Evolutionary conservation across 441 rosid genomes (phyloP).

Genomic region (Gossypium schwendimanii): DNA sequence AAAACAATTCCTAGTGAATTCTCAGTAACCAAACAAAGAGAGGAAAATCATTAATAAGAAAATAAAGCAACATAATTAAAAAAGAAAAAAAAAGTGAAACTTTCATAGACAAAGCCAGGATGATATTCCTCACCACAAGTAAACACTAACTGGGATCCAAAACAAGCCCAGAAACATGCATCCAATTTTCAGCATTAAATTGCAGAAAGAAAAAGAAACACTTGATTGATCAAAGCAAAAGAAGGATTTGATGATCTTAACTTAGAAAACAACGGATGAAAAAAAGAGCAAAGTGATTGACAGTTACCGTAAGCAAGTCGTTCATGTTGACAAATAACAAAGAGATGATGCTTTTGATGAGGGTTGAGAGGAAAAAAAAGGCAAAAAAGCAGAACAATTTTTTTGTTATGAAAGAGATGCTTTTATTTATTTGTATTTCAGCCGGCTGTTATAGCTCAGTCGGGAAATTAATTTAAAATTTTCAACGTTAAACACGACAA

Average conservation of each 20-base stretch:
- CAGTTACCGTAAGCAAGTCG: slow-evolving; percentile 42
- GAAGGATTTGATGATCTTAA: neutral
- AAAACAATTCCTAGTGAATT: neutral
- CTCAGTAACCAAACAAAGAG: neutral
- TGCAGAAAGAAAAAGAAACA: neutral
- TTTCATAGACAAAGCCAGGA: neutral
- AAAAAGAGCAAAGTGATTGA: neutral
- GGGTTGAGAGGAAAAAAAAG: neutral
- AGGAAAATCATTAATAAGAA: neutral
- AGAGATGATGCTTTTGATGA: neutral
- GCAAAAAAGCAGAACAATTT: neutral
- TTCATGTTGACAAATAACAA: slow-evolving; percentile 29
- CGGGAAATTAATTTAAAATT: neutral
- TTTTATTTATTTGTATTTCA: neutral
- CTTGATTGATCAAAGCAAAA: neutral
- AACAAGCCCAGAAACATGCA: neutral
- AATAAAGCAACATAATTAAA: neutral
- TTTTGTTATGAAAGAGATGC: slow-evolving; percentile 2
- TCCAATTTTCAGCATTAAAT: neutral
- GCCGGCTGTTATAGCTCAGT: neutral
- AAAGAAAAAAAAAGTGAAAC: neutral
- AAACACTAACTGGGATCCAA: slow-evolving; percentile 2
- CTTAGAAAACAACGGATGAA: neutral
- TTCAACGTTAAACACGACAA: neutral
- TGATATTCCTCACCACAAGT: neutral